phyloP scores from a whole-genome alignment of 345 rosid genomes.

The Ailanthus altissimus region DNA sequence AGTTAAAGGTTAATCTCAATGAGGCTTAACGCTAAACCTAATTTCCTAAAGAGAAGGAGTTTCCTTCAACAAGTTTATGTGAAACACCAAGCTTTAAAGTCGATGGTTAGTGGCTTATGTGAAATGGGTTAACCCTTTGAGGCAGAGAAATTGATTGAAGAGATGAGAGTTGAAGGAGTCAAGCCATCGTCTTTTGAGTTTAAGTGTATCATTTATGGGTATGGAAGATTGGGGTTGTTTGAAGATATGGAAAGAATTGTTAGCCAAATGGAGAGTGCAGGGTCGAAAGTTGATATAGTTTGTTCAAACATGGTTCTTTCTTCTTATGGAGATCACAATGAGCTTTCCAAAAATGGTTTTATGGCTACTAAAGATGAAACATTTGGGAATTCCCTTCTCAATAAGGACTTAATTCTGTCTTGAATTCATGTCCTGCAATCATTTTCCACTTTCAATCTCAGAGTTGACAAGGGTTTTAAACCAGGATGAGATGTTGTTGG shows the following conservation, averaged over 20 bases:
- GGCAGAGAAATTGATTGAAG: slow-evolving; percentile 54
- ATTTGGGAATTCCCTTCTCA: slow-evolving; percentile 49
- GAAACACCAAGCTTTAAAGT: slow-evolving; percentile 60
- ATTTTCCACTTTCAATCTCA: slow-evolving; percentile 43
- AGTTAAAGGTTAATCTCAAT: no score
- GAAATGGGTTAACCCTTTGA: slow-evolving; percentile 61
- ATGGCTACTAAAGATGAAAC: slow-evolving; percentile 66
- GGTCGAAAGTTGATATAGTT: slow-evolving; percentile 56
- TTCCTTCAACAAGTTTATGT: no score
- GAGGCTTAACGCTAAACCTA: no score
- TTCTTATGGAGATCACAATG: slow-evolving; percentile 62
- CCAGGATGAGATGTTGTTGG: slow-evolving; percentile 51
- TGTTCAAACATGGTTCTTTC: slow-evolving; percentile 82
- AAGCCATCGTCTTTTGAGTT: slow-evolving; percentile 53
- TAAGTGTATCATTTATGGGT: slow-evolving; percentile 53
- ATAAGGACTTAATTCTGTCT: slow-evolving; percentile 71
- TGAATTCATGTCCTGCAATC: slow-evolving; percentile 65
- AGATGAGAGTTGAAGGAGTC: slow-evolving; percentile 46
- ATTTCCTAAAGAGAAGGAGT: no score
- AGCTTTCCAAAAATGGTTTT: slow-evolving; percentile 55
- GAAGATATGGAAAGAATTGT: slow-evolving; percentile 61
- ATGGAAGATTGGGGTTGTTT: slow-evolving; percentile 70
- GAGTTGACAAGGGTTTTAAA: slow-evolving; percentile 50
- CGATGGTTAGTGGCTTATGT: slow-evolving; percentile 63
- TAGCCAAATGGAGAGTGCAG: slow-evolving; percentile 46